Percentiles rank a stretch among this genome's conserved stretches.
Conservation (phyloP, 176 grass and related monocot genomes). For the Puccinellia tenuiflora region DNA sequence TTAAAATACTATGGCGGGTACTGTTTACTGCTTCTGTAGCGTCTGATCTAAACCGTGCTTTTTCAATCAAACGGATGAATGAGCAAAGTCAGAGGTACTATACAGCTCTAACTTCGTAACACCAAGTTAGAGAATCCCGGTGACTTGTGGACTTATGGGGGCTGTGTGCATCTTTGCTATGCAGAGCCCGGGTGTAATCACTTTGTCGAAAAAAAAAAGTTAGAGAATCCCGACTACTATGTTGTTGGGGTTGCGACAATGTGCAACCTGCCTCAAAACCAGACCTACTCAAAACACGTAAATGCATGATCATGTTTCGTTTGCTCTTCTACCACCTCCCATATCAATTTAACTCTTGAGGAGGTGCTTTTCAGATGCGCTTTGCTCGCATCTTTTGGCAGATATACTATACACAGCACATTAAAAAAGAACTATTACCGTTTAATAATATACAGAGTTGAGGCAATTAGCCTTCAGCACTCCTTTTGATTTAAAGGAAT, state of each 20-base stretch:
- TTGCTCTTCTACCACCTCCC: background rate
- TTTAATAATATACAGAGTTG: background rate
- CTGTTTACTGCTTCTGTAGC: too few species aligned
- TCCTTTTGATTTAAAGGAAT: background rate
- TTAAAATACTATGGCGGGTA: too few species aligned
- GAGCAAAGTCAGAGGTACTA: too few species aligned
- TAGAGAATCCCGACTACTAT: too few species aligned
- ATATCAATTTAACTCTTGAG: background rate
- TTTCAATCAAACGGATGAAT: too few species aligned
- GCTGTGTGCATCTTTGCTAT: too few species aligned
- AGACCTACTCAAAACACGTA: conserved; percentile 25
- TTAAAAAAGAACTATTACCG: background rate
- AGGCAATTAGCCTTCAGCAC: background rate
- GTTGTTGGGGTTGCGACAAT: background rate
- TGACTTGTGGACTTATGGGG: too few species aligned
- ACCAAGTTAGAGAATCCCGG: too few species aligned
- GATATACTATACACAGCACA: background rate
- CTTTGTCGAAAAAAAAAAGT: too few species aligned
- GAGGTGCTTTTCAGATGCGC: background rate
- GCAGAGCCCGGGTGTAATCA: too few species aligned
- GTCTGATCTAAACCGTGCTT: too few species aligned
- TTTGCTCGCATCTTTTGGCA: background rate
- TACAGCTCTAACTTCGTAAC: too few species aligned
- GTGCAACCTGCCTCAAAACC: conserved; percentile 29
- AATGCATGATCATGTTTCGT: conserved; percentile 14